These are phyloP conservation scores for Alternaria infectoria DNA, from an alignment of 2,329 filamentous ascomycete genomes.

Conservation along the genomic window DNA sequence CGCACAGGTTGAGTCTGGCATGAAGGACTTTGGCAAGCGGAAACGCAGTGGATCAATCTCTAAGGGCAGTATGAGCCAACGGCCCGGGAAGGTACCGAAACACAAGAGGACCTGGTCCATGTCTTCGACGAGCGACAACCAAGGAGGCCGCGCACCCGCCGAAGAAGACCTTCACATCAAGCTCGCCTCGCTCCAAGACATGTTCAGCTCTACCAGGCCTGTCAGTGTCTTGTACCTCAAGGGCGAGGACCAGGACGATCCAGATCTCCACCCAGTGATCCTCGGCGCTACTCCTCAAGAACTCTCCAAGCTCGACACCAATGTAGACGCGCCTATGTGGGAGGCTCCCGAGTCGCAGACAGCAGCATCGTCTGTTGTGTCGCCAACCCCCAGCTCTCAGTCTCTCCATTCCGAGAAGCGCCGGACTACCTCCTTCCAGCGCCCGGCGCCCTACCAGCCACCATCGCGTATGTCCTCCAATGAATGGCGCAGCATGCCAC, in stretches of 20 bases:
- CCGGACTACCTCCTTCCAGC: constrained; percentile 53
- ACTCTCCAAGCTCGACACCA: constrained; percentile 59
- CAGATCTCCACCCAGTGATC: constrained; percentile 77
- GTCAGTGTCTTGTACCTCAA: constrained; percentile 79
- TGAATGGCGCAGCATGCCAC: constrained; percentile 66
- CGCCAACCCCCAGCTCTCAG: constrained; percentile 56
- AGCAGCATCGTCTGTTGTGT: constrained; percentile 61
- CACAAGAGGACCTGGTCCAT: constrained; percentile 96
- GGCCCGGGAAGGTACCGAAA: constrained; percentile 83
- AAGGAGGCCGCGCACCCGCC: constrained; percentile 51
- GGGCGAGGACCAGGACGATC: constrained; percentile 79
- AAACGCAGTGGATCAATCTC: constrained; percentile 64
- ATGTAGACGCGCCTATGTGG: constrained; percentile 53
- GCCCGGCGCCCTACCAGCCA: constrained; percentile 52
- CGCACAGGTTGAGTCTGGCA: constrained; percentile 70
- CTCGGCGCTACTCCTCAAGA: constrained; percentile 72
- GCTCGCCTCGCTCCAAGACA: constrained; percentile 78
- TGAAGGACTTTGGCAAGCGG: constrained; percentile 65
- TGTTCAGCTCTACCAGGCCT: constrained; percentile 84
- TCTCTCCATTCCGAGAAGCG: constrained; percentile 52
- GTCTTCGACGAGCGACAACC: constrained; percentile 68
- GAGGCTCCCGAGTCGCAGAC: constrained; percentile 60
- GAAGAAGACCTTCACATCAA: constrained; percentile 80
- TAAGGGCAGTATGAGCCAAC: constrained; percentile 55
- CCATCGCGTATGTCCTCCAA: constrained; percentile 54